phyloP scores from a whole-genome alignment of 306 rosid species.

The Casuarina glauca region DNA sequence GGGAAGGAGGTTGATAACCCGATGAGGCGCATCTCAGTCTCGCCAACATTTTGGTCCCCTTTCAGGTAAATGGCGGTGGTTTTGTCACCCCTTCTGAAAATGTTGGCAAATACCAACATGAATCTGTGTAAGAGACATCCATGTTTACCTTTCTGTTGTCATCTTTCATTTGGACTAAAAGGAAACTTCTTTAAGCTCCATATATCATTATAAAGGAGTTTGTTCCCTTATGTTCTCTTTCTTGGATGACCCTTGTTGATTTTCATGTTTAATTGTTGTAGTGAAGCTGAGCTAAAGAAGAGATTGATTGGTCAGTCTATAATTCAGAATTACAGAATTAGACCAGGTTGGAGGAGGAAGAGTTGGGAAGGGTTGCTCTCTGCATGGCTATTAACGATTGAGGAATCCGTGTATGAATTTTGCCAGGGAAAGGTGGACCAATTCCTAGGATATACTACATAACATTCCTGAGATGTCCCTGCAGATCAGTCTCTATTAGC shows the following conservation, averaged over 20 bases:
- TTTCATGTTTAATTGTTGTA: neutral
- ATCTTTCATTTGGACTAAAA: neutral
- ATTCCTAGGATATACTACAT: too few species aligned
- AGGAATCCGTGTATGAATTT: neutral
- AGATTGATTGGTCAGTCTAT: too few species aligned
- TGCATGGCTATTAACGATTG: too few species aligned
- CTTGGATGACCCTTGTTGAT: neutral
- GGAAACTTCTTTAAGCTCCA: neutral
- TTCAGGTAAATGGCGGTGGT: conserved; percentile 21
- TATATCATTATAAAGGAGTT: neutral
- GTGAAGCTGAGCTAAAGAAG: neutral
- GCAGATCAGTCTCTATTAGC: too few species aligned
- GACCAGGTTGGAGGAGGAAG: neutral
- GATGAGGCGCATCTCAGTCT: conserved; percentile 57
- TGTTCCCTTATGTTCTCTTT: neutral
- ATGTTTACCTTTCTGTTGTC: neutral
- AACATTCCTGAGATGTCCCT: too few species aligned
- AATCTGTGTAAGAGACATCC: neutral
- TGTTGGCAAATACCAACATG: conserved; percentile 4
- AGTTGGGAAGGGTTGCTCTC: neutral
- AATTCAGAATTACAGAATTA: neutral
- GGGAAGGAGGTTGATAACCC: conserved; percentile 56
- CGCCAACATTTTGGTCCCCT: conserved; percentile 21
- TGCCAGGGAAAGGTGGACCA: neutral
- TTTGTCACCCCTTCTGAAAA: conserved; percentile 13